Evolutionary conservation across 768 basidiomycete genomes (phyloP).

Genomic region (Gloeophyllum trabeum): DNA sequence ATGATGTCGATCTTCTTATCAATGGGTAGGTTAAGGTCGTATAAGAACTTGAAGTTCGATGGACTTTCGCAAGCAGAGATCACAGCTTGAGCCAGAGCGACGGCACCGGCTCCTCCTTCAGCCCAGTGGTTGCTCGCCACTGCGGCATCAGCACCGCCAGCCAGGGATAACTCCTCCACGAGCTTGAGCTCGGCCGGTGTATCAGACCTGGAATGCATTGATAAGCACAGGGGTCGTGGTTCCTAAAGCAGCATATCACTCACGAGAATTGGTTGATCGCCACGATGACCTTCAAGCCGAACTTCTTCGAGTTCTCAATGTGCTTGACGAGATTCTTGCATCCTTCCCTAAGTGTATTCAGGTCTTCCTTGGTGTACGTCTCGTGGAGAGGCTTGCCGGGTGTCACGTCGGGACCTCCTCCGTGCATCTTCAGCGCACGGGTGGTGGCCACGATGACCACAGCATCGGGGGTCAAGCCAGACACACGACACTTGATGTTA

Average conservation of each 20-base stretch:
- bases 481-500: constrained; percentile 96
- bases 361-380: constrained; percentile 89
- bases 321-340: constrained; percentile 90
- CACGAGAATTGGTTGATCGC: constrained; percentile 94
- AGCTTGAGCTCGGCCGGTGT: constrained; percentile 83
- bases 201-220: constrained; percentile 50
- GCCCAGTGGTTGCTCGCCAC: constrained; percentile 98
- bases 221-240: background rate
- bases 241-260: constrained; percentile 20
- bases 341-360: constrained; percentile 81
- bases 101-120: constrained; percentile 84
- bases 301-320: constrained; percentile 91
- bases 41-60: constrained; percentile 88
- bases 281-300: constrained; percentile 92
- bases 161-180: constrained; percentile 67
- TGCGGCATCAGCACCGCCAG: constrained; percentile 88
- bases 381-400: constrained; percentile 91
- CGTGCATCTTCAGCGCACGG: constrained; percentile 98
- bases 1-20: constrained; percentile 85
- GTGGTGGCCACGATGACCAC: constrained; percentile 95
- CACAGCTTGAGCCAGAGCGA: constrained; percentile 86
- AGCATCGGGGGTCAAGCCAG: constrained; percentile 88
- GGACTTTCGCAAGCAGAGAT: constrained; percentile 73
- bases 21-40: constrained; percentile 74
- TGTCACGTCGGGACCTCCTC: constrained; percentile 92